Evolutionary conservation across 2,329 filamentous ascomycete genomes (phyloP), one percentile per base, ranked within the genome.

Genomic region (Penicillium paneum): DNA sequence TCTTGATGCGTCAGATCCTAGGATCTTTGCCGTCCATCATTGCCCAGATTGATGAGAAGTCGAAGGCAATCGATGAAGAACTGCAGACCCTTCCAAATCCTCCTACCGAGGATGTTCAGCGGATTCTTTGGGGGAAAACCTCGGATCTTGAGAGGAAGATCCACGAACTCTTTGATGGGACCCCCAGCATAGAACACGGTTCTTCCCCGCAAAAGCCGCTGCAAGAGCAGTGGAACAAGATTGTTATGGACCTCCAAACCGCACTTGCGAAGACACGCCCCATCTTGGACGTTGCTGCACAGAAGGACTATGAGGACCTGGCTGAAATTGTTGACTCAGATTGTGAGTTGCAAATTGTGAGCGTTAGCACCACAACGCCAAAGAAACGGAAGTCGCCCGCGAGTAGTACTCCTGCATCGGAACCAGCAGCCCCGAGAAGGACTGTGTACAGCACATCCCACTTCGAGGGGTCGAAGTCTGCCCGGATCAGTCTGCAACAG

Each of bases 1-100:
- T 81, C 71, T 0, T 73, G 62, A 0, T 79, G 77, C 0, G 85
- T 68, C 35, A 79, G 69, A 13, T 72, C 58, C 0, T 71, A 28
- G 65, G 61, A 11, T 74, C 65, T 8, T 52, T 76, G 13, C 74
- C 73, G 0, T 39, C 51, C 0, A 71, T 76, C 4, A 69, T 74
- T 0, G 60, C 67, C 0, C 70, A 78, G n/a, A 78, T 84, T 0
- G 57, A 75, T 6, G 51, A 63, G 79, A 84, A 3, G 85, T 67
- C 1, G 69, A 74, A 71, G 0, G 67, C 76, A 0, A 83, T 91
- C 2, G 76, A 83, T 1, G 62, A 65, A 0, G 74, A 87, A 52
- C 77, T 95, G 0, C 59, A 68, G 0, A 73, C 72, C 0, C 79
- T 92, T 0, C 89, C 89, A 0, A 86, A 90, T 35, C 81, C 89